Percentiles rank a stretch among this genome's conserved stretches.
Conservation (phyloP, 1,284 basidiomycete genomes). For the Cryptococcus jaspeensis region DNA sequence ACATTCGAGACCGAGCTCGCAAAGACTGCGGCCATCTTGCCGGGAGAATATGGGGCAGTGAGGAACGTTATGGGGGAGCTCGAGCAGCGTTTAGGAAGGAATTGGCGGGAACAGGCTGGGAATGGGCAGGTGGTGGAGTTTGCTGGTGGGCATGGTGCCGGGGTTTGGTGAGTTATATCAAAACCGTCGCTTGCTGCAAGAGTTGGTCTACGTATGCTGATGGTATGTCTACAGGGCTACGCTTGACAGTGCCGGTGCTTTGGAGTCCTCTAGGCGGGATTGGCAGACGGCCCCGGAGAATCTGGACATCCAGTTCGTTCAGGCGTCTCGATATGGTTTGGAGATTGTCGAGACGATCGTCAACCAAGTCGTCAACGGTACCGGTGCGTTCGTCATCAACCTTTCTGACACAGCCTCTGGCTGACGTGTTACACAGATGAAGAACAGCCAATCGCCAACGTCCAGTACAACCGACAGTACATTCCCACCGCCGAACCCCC, state of each 20-base stretch:
- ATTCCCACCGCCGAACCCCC: slow-evolving; percentile 26
- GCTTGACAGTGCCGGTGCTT: slow-evolving; percentile 35
- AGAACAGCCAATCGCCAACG: neutral
- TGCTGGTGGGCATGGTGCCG: slow-evolving; percentile 49
- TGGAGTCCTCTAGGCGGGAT: slow-evolving; percentile 3
- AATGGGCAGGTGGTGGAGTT: slow-evolving; percentile 48
- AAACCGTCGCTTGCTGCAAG: neutral
- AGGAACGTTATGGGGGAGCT: slow-evolving; percentile 51
- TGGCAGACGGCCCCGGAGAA: slow-evolving; percentile 13
- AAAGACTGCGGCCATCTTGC: slow-evolving; percentile 52
- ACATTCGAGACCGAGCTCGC: slow-evolving; percentile 39
- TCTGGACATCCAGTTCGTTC: slow-evolving; percentile 27
- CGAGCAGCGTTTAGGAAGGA: slow-evolving; percentile 39
- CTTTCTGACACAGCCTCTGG: too few relatives aligned
- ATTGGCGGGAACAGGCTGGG: slow-evolving; percentile 24
- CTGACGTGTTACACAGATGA: too few relatives aligned
- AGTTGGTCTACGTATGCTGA: neutral
- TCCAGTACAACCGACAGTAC: slow-evolving; percentile 25
- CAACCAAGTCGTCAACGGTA: too few relatives aligned
- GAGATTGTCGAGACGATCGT: slow-evolving; percentile 34
- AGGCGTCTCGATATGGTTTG: slow-evolving; percentile 40
- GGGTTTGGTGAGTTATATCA: slow-evolving; percentile 49
- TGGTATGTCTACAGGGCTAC: slow-evolving; percentile 19
- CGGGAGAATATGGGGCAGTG: slow-evolving; percentile 53
- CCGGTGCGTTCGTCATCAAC: too few relatives aligned